These are phyloP conservation scores for Abelmoschus esculentus DNA, from an alignment of 345 rosid genomes.

Conservation along the genomic window DNA sequence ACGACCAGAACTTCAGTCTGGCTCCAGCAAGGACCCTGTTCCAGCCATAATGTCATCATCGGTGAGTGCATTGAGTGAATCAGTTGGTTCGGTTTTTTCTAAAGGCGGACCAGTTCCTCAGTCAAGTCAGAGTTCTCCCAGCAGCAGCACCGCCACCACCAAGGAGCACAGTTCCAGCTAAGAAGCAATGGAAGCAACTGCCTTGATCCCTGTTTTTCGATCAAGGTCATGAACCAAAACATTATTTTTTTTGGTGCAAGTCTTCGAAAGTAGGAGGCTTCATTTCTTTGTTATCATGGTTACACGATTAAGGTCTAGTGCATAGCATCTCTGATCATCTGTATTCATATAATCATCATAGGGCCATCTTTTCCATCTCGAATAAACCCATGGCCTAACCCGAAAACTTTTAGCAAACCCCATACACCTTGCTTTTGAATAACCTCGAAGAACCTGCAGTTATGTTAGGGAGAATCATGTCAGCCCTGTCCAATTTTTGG, in stretches of 20 bases:
- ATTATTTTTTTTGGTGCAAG: constrained; percentile 15
- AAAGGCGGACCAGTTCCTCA: constrained; percentile 26
- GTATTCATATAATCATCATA: constrained; percentile 22
- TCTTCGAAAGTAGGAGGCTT: constrained; percentile 33
- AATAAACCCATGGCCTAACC: constrained; percentile 32
- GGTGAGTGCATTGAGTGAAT: constrained; percentile 32
- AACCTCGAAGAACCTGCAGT: constrained; percentile 30
- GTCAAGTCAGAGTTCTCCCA: constrained; percentile 34
- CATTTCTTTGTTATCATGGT: constrained; percentile 22
- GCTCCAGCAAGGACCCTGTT: constrained; percentile 32
- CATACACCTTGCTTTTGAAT: constrained; percentile 31
- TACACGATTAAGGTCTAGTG: constrained; percentile 36
- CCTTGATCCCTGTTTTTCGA: constrained; percentile 16
- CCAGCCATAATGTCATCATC: constrained; percentile 35
- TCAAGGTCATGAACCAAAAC: constrained; percentile 33
- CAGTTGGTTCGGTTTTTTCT: constrained; percentile 32
- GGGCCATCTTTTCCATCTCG: constrained; percentile 28
- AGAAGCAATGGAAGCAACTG: constrained; percentile 20
- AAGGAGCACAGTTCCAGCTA: constrained; percentile 26
- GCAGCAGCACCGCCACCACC: constrained; percentile 10
- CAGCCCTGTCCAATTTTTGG: constrained; percentile 18
- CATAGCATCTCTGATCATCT: constrained; percentile 25
- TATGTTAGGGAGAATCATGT: constrained; percentile 19
- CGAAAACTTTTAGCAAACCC: constrained; percentile 26
- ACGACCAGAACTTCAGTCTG: constrained; percentile 37